These are phyloP conservation scores for Passalora sequoiae DNA, from an alignment of 2,329 filamentous ascomycete genomes.

Conservation along the genomic window DNA sequence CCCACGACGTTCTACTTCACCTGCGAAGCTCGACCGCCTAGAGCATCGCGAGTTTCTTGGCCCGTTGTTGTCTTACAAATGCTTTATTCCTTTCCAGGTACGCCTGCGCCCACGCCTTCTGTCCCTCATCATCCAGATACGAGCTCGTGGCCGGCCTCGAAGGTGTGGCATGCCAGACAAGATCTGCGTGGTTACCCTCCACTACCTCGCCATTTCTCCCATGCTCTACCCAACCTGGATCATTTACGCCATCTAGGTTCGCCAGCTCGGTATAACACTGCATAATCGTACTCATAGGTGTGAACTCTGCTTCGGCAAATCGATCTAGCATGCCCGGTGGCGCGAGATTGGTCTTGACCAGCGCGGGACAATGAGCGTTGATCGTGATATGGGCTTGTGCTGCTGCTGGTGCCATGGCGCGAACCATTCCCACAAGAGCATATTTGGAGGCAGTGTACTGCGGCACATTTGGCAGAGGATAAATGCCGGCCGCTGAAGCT, in stretches of 20 bases:
- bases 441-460: conserved; percentile 43
- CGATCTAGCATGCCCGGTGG: conserved; percentile 36
- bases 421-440: conserved; percentile 38
- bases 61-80: no score
- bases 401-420: conserved; percentile 34
- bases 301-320: conserved; percentile 39
- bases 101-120: conserved; percentile 26
- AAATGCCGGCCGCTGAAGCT: conserved; percentile 32
- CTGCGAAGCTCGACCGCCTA: no score
- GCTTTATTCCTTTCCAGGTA: conserved; percentile 28
- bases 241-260: conserved; percentile 24
- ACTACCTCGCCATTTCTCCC: conserved; percentile 28
- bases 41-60: no score
- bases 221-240: conserved; percentile 23
- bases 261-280: conserved; percentile 37
- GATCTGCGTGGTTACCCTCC: conserved; percentile 25
- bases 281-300: conserved; percentile 38
- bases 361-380: conserved; percentile 40
- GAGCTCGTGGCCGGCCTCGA: conserved; percentile 15
- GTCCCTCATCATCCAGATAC: conserved; percentile 20
- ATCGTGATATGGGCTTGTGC: conserved; percentile 35
- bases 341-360: conserved; percentile 38
- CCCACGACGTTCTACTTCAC: no score
- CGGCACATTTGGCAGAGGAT: conserved; percentile 32
- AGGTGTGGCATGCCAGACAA: conserved; percentile 26